Percentiles rank a stretch among this genome's conserved stretches.
Conservation (phyloP, 306 rosid species). For the Fragaria vesca region DNA sequence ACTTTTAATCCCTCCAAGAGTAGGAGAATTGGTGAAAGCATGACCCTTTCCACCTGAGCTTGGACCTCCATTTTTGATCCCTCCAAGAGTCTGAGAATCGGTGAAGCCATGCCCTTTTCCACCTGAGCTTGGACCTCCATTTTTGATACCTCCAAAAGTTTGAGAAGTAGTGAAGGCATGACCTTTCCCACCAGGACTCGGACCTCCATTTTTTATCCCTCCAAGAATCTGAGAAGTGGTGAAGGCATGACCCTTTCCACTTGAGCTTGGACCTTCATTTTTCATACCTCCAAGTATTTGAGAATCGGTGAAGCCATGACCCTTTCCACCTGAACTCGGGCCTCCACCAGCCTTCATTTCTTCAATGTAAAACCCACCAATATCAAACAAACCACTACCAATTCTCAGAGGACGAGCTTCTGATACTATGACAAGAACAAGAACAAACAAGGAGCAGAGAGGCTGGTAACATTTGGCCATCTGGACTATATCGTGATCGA, state of each 20-base stretch:
- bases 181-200: neutral
- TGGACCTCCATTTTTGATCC: slow-evolving; percentile 1
- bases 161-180: neutral
- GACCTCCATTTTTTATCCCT: neutral
- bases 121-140: neutral
- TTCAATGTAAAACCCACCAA: neutral
- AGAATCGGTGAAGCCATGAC: neutral
- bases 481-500: neutral
- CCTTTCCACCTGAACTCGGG: slow-evolving; percentile 1
- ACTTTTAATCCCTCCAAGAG: neutral
- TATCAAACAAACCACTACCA: neutral
- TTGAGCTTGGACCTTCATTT: neutral
- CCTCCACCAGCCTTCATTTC: slow-evolving; percentile 2
- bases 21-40: neutral
- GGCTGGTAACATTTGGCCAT: neutral
- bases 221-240: neutral
- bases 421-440: neutral
- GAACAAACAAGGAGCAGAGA: neutral
- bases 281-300: neutral
- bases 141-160: neutral
- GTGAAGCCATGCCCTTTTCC: neutral
- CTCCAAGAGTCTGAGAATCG: neutral
- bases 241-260: neutral
- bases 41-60: neutral
- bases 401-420: slow-evolving; percentile 2